These are phyloP conservation scores for Yamadazyma takamatsuzukensis DNA, from an alignment of 805 yeast genomes.

Conservation along the genomic window DNA sequence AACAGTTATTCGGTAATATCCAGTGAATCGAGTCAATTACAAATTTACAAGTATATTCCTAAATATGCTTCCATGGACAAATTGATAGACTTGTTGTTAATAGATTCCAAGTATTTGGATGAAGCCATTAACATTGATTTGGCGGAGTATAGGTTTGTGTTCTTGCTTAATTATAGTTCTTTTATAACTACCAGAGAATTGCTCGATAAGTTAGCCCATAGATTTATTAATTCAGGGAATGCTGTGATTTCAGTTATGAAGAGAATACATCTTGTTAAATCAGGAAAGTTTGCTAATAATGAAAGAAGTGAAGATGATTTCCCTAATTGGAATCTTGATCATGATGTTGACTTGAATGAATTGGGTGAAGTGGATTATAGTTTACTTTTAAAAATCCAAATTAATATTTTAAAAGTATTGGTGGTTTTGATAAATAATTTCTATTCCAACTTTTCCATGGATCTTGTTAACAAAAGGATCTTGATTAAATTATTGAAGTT, in stretches of 20 bases:
- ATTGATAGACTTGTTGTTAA: constrained; percentile 73
- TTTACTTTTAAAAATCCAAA: constrained; percentile 71
- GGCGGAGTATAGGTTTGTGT: constrained; percentile 39
- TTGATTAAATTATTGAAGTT: constrained; percentile 63
- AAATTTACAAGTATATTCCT: constrained; percentile 25
- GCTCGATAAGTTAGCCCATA: constrained; percentile 36
- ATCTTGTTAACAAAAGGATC: constrained; percentile 52
- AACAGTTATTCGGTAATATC: constrained; percentile 14
- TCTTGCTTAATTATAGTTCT: constrained; percentile 38
- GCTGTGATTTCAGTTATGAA: constrained; percentile 44
- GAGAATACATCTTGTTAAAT: constrained; percentile 17
- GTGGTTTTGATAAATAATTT: constrained; percentile 67
- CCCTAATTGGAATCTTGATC: constrained; percentile 59
- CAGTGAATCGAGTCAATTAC: constrained; percentile 13
- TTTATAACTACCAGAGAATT: constrained; percentile 38
- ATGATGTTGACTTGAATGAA: constrained; percentile 32
- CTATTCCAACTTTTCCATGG: constrained; percentile 72
- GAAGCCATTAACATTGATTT: constrained; percentile 31
- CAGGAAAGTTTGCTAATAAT: constrained; percentile 10
- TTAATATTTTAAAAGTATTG: constrained; percentile 76
- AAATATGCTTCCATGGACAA: constrained; percentile 64
- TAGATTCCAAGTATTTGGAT: constrained; percentile 61
- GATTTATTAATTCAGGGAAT: constrained; percentile 42
- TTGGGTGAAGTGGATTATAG: constrained; percentile 57
- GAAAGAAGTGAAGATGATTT: constrained; percentile 23